Evolutionary conservation across 1,139 yeast species (phyloP), one percentile per base, ranked within the genome.

Genomic region (Taiozyma sp.): DNA sequence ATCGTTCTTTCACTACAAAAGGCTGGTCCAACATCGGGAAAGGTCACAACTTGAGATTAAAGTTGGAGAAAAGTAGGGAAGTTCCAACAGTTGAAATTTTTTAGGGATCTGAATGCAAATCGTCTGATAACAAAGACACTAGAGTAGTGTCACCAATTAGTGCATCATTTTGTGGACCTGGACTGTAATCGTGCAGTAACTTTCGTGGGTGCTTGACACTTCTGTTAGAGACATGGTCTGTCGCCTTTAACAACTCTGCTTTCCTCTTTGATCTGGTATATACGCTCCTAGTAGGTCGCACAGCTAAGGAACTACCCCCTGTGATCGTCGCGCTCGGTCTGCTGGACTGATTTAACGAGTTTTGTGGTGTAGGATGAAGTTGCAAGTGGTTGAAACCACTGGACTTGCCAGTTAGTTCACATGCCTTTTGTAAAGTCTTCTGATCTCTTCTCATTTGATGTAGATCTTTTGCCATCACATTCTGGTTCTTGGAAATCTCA

Each of bases 1-100:
- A 81, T 60, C 70, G 72, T 10, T 66, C 70, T 2, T 68, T 85
- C 48, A 57, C 63, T 0, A 56, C 63, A 5, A 56, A 63, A 2
- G 69, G 69, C 8, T 54, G 56, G 21, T 50, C 47, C 42, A 43
- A 44, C n/a, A 41, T 48, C 16, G 43, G 53, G 46, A 32, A 53
- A 29, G 59, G 58, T 0, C 56, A 55, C 14, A 64, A 68, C 49
- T 57, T 71, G 43, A 65, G 62, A 42, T 48, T 75, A 26, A 57
- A 56, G 8, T 67, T 73, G 5, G 50, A 61, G 3, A 60, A 75
- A 51, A 51, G 55, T 3, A 54, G 71, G 43, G 35, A 32, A 14
- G 30, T 50, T 14, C 34, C 41, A 8, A 45, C 35, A 3, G 46
- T 47, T 16, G 43, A 45, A 13, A 2, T 32, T 21, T 30, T 32